Evolutionary conservation across 768 basidiomycete species (phyloP).

Genomic region (Tulasnella sp.): DNA sequence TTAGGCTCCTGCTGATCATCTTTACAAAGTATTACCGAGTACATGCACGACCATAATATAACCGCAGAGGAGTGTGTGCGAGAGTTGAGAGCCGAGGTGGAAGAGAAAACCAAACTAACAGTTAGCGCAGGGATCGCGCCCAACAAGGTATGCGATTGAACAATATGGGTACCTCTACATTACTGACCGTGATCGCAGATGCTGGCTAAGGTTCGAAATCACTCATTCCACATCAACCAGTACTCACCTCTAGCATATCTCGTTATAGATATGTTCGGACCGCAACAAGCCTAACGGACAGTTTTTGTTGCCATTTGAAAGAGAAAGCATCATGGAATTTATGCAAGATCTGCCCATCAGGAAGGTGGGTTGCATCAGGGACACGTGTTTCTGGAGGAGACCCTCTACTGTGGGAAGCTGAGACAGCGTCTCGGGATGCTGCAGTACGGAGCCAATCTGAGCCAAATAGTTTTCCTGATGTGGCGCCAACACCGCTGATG

Average conservation of each 20-base stretch:
- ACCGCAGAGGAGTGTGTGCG: slow-evolving; percentile 63
- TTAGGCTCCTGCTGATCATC: not conserved
- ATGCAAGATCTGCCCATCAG: slow-evolving; percentile 76
- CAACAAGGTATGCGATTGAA: slow-evolving; percentile 54
- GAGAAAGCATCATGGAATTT: slow-evolving; percentile 53
- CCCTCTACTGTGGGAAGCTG: no score
- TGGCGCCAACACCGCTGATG: not conserved
- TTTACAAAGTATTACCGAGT: slow-evolving; percentile 58
- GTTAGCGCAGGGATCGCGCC: slow-evolving; percentile 94
- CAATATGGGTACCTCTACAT: not conserved
- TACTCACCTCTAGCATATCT: slow-evolving; percentile 16
- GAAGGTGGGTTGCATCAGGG: slow-evolving; percentile 33
- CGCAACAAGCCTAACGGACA: slow-evolving; percentile 95
- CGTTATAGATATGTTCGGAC: slow-evolving; percentile 74
- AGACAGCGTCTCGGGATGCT: no score
- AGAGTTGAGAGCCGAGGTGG: slow-evolving; percentile 62
- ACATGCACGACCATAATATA: slow-evolving; percentile 58
- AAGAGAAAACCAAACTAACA: slow-evolving; percentile 71
- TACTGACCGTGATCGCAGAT: slow-evolving; percentile 38
- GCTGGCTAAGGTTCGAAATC: slow-evolving; percentile 67
- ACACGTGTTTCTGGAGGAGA: not conserved
- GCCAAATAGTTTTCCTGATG: not conserved
- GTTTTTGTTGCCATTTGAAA: slow-evolving; percentile 59
- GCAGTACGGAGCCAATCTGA: no score
- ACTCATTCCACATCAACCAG: slow-evolving; percentile 19